phyloP scores from a whole-genome alignment of 192 early-diverging fungal genomes.

The Borealophlyctis nickersoniae region DNA sequence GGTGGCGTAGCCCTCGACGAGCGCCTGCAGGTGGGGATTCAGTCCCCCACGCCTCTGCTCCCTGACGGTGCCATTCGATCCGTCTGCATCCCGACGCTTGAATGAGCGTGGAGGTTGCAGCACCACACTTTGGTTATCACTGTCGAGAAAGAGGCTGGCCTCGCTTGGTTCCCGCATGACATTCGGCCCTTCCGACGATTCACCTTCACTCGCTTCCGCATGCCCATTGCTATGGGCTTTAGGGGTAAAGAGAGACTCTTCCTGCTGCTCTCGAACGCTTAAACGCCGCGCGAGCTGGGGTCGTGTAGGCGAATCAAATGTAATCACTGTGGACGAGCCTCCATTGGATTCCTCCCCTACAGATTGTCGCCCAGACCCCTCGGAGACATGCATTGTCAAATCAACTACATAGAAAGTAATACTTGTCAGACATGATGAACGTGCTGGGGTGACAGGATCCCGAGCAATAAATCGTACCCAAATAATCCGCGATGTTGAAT shows the following conservation, averaged over 20 bases:
- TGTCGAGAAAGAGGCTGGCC: too few species aligned
- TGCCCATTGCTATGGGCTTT: too few species aligned
- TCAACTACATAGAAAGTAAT: constrained; percentile 40
- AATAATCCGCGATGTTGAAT: constrained; percentile 89
- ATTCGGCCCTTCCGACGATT: too few species aligned
- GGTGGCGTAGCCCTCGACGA: constrained; percentile 37
- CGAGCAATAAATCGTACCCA: constrained; percentile 32
- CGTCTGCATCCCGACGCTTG: too few species aligned
- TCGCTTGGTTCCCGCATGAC: too few species aligned
- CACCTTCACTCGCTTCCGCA: too few species aligned
- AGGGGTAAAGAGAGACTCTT: constrained; percentile 17
- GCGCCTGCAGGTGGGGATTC: constrained; percentile 27
- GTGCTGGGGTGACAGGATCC: too few species aligned
- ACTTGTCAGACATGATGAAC: too few species aligned
- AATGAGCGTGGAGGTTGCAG: too few species aligned
- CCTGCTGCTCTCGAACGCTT: constrained; percentile 16
- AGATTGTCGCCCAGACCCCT: constrained; percentile 1
- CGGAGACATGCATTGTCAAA: constrained; percentile 58
- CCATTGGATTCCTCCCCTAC: not conserved
- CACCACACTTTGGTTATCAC: too few species aligned
- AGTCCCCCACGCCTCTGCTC: not conserved
- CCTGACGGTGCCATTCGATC: too few species aligned
- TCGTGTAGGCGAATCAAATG: not conserved
- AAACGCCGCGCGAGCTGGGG: not conserved
- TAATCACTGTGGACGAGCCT: not conserved